Base-by-base conservation (phyloP, 1,284 basidiomycete species). In the Microbotryum violaceum region DNA sequence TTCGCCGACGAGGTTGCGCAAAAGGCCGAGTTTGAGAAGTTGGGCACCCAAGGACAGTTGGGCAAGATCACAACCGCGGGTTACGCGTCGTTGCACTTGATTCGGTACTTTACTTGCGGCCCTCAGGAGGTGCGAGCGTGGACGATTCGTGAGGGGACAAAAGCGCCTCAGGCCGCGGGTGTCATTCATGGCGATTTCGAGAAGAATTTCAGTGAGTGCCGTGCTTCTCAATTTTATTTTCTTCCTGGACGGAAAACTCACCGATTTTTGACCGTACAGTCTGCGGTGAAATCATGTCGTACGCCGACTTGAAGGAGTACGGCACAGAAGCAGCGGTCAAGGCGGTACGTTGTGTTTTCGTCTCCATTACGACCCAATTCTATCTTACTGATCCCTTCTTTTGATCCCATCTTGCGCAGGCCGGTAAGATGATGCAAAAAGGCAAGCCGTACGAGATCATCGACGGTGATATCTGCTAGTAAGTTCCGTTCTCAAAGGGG, bases 211-310 rank as follows among this genome's bases (percentile, higher is more conserved):
- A 89, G 37, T 42, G 16, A 42, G 12, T 42, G 5, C 16, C 10
- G 7, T 18, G 37, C 37, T 42, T 42, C 37, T 42, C 12, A 18
- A 18, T 42, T 42, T 3, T 10, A 18, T 42, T 42, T 3, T 10
- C 9, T 1, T 31, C 3, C 12, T 42, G 12, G 37, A 42, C 12
- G 12, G 37, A 6, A 18, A 18, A 16, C 16, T 42, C 4, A 42
- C 37, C 37, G 16, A 18, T 18, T 10, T 42, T 6, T 18, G 9
- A 16, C 3, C 18, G 3, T 42, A 42, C 14, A 42, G 37, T 99
- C n/a, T 98, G 94, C 72, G 96, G 94, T 77, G 94, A 98, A 78
- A 97, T 98, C 75, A 97, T 97, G 90, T 74, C 85, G 5, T 97
- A 86, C 73, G 85, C 85, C 0, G 96, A 97, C 75, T 80, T 99